Evolutionary conservation across 257 asterid genomes (phyloP).

Genomic region (Nicotiana noctiflora): DNA sequence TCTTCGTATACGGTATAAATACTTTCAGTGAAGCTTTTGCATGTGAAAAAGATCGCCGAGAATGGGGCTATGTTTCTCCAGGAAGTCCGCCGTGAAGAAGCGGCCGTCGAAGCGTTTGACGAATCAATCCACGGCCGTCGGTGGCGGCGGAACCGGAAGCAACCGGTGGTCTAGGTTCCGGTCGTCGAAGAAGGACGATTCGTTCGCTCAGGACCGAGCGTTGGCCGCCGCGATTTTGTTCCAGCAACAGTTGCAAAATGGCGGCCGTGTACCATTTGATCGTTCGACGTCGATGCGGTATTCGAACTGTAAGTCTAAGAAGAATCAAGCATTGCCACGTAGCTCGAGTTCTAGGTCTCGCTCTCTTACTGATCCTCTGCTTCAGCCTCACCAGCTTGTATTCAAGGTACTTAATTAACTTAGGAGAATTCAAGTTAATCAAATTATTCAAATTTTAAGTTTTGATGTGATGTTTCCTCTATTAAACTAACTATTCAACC

Average conservation of each 20-base stretch:
- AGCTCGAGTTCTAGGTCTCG: constrained; percentile 82
- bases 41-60: constrained; percentile 6
- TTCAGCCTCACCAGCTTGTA: constrained; percentile 86
- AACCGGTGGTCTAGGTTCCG: constrained; percentile 61
- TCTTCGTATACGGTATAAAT: background rate
- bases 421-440: background rate
- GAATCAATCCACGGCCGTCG: constrained; percentile 32
- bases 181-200: constrained; percentile 61
- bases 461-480: background rate
- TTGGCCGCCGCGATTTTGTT: constrained; percentile 82
- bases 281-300: constrained; percentile 77
- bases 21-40: background rate
- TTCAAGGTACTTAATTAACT: constrained; percentile 40
- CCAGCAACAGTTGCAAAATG: constrained; percentile 77
- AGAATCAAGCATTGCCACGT: constrained; percentile 51
- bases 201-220: constrained; percentile 58
- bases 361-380: constrained; percentile 79
- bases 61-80: constrained; percentile 78
- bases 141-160: constrained; percentile 37
- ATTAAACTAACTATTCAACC: too few species aligned
- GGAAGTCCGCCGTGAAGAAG: constrained; percentile 39
- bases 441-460: background rate
- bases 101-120: constrained; percentile 40
- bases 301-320: constrained; percentile 40
- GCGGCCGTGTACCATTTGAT: constrained; percentile 43